Evolutionary conservation across 2,329 filamentous ascomycete genomes (phyloP).

Genomic region (Aphanoascus verrucosus): DNA sequence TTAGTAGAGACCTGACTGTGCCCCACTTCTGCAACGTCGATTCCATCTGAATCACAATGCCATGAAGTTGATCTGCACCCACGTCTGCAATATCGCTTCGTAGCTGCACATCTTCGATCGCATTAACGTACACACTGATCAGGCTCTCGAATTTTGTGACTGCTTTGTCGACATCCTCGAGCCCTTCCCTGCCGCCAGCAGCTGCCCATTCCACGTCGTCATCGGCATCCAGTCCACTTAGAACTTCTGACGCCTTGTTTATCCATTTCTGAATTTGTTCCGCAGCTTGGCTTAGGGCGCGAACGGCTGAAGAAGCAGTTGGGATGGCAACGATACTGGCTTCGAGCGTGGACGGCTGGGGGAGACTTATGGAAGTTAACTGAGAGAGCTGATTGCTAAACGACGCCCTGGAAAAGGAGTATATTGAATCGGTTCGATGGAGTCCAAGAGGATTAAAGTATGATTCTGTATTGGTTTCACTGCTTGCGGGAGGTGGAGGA

Average conservation of each 20-base stretch:
- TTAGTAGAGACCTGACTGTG: conserved; percentile 65
- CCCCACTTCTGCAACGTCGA: conserved; percentile 73
- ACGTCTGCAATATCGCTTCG: conserved; percentile 66
- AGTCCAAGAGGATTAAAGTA: conserved; percentile 39
- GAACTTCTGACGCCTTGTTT: conserved; percentile 77
- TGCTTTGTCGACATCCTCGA: conserved; percentile 51
- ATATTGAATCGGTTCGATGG: conserved; percentile 71
- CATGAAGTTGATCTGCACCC: conserved; percentile 57
- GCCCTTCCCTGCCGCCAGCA: conserved; percentile 57
- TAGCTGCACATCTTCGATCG: conserved; percentile 82
- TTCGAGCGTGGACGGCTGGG: conserved; percentile 72
- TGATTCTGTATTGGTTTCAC: conserved; percentile 25
- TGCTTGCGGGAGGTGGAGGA: conserved; percentile 21
- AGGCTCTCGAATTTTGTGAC: conserved; percentile 78
- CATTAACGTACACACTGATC: conserved; percentile 82
- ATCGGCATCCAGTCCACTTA: conserved; percentile 80
- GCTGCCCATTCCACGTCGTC: conserved; percentile 96
- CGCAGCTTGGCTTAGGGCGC: conserved; percentile 72
- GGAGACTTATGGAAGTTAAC: conserved; percentile 78
- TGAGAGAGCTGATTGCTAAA: conserved; percentile 90
- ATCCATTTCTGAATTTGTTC: conserved; percentile 95
- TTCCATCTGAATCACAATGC: conserved; percentile 81
- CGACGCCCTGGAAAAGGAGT: conserved; percentile 81
- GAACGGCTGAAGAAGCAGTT: conserved; percentile 71
- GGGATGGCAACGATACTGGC: conserved; percentile 75